Evolutionary conservation across 2,329 filamentous ascomycete genomes (phyloP).

Genomic region (Fusarium humuli): DNA sequence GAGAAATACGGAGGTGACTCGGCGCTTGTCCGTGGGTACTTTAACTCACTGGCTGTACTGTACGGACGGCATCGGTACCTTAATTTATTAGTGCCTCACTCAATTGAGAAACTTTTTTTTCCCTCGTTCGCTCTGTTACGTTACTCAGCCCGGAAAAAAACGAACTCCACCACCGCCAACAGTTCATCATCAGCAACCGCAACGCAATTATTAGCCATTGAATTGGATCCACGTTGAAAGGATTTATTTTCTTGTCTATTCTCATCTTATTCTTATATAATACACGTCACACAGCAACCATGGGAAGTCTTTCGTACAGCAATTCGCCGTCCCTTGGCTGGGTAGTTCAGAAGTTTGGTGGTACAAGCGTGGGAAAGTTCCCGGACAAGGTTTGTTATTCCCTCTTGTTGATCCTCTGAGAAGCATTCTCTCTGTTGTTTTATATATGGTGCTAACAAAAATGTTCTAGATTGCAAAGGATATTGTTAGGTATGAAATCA

Average conservation of each 20-base stretch:
- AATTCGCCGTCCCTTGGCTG: slow-evolving; percentile 66
- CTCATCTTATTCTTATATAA: not conserved
- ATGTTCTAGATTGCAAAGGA: slow-evolving; percentile 55
- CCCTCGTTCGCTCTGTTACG: slow-evolving; percentile 35
- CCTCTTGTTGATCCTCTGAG: not conserved
- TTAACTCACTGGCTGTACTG: slow-evolving; percentile 3
- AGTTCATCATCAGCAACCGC: slow-evolving; percentile 2
- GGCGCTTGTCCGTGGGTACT: slow-evolving; percentile 36
- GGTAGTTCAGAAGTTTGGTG: slow-evolving; percentile 95
- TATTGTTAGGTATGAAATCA: slow-evolving; percentile 55
- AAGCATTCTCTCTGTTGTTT: slow-evolving; percentile 12
- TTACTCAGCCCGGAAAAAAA: slow-evolving; percentile 46
- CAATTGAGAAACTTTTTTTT: slow-evolving; percentile 26
- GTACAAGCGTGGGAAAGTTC: slow-evolving; percentile 96
- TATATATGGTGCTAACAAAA: slow-evolving; percentile 13
- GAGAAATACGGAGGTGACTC: slow-evolving; percentile 23
- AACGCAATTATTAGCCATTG: slow-evolving; percentile 1
- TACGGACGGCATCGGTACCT: slow-evolving; percentile 7
- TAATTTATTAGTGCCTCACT: slow-evolving; percentile 38
- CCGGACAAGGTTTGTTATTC: slow-evolving; percentile 70
- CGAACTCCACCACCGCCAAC: slow-evolving; percentile 23
- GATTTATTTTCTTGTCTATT: not conserved
- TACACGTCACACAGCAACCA: slow-evolving; percentile 27
- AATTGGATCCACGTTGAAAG: slow-evolving; percentile 1
- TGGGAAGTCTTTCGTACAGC: slow-evolving; percentile 51